Evolutionary conservation across 257 asterid genomes (phyloP).

Genomic region (Nicotiana noctiflora): DNA sequence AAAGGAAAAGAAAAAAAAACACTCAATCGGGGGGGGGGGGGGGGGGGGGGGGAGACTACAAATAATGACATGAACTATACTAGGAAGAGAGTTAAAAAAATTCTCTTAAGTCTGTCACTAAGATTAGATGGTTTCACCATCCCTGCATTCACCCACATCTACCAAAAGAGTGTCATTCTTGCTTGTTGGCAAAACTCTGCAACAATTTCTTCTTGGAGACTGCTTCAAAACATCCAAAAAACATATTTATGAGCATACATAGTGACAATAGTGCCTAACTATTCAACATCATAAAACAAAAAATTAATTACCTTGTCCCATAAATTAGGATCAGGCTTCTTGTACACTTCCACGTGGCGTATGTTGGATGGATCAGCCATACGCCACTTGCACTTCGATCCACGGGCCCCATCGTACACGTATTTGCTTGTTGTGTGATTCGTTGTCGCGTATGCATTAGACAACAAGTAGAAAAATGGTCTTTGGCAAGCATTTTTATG

Average conservation of each 20-base stretch:
- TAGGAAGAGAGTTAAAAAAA: not conserved
- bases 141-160: constrained; percentile 34
- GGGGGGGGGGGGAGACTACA: not conserved
- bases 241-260: not conserved
- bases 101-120: not conserved
- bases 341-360: constrained; percentile 24
- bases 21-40: too few species aligned
- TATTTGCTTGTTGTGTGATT: constrained; percentile 22
- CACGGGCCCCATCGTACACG: not conserved
- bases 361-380: constrained; percentile 19
- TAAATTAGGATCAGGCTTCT: constrained; percentile 32
- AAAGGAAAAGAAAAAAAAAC: too few species aligned
- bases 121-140: constrained; percentile 23
- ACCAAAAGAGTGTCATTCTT: constrained; percentile 26
- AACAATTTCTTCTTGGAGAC: constrained; percentile 45
- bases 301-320: constrained; percentile 34
- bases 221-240: not conserved
- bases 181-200: constrained; percentile 30
- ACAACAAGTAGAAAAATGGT: constrained; percentile 21
- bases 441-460: constrained; percentile 5
- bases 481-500: constrained; percentile 22
- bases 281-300: not conserved
- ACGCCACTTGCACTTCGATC: constrained; percentile 14
- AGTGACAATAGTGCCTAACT: not conserved
- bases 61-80: not conserved